Base-by-base conservation (phyloP, 352 stramenopile genomes). In the Blastocystis sp. region DNA sequence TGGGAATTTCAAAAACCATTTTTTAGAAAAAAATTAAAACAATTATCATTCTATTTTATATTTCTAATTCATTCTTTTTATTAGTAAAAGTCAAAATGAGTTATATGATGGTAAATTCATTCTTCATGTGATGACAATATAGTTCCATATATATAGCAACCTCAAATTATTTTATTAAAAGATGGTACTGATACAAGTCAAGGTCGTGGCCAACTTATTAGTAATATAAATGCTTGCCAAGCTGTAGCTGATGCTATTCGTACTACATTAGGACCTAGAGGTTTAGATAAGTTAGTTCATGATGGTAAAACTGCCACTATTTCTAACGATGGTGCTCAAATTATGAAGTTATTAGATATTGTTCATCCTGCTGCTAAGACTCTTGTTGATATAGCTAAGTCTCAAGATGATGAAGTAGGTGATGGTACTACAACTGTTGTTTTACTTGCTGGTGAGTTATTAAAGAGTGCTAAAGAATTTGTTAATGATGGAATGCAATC, bases 251-350 rank as follows among this genome's bases (percentile, higher is more conserved):
- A 96, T 70, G 82, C 86, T 47, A 81, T 98, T 45, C 80, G 86
- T 55, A 94, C 90, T 24, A 96, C 88, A 9, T 75, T 98, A 23
- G 90, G 90, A 19, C 90, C 88, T 23, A 80, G 88, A 24, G 90
- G 90, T 58, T 96, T 96, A 86, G 90, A 98, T 77, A 97, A 97
- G 72, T 77, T 97, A n/a, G 84, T 96, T 35, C 86, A 93, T 65
- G 74, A 84, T 24, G 77, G 78, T 47, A 37, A 37, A 19, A 58
- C 80, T 71, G 83, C 88, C 3, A 96, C 88, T 33, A 96, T 98
- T 68, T 94, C 81, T 65, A 98, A 98, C 70, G 90, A 98, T 65
- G 90, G 90, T 33, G 90, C 90, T 16, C 95, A 87, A 11, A 96
- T 98, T 67, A 95, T 96, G 87, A 91, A 88, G 68, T 67, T 88